Conservation (phyloP, 2,329 filamentous ascomycete species). For the Colletotrichum paranaense region DNA sequence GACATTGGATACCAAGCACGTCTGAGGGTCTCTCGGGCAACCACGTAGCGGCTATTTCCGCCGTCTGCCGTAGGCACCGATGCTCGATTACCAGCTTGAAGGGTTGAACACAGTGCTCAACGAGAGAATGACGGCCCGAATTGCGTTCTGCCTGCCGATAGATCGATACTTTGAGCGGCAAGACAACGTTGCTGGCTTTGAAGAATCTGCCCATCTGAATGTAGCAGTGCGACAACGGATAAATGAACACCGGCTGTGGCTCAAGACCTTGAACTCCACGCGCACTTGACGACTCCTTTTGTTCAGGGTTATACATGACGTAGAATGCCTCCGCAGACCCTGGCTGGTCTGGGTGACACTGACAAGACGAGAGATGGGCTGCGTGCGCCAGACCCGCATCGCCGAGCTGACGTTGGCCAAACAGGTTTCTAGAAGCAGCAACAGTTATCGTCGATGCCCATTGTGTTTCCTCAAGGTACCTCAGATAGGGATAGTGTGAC, state of each 20-base stretch:
- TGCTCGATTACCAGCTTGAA: background rate
- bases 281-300: background rate
- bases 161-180: background rate
- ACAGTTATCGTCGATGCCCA: slow-evolving; percentile 6
- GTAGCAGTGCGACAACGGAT: background rate
- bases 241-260: background rate
- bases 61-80: background rate
- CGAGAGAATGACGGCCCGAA: background rate
- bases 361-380: slow-evolving; percentile 2
- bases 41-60: background rate
- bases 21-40: background rate
- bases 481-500: background rate
- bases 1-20: background rate
- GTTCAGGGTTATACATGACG: background rate
- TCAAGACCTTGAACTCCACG: background rate
- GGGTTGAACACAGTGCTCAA: background rate
- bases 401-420: slow-evolving; percentile 6
- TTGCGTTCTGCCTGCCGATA: background rate
- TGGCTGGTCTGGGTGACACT: background rate
- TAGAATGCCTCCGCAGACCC: background rate
- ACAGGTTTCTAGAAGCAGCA: background rate
- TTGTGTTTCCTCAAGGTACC: background rate
- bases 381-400: background rate
- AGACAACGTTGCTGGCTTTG: background rate
- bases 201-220: background rate